A percentile compares a stretch with the other conserved stretches of the same genome.
These are phyloP conservation scores for Petrea volubilis DNA, from an alignment of 257 asterid species.

Conservation along the genomic window DNA sequence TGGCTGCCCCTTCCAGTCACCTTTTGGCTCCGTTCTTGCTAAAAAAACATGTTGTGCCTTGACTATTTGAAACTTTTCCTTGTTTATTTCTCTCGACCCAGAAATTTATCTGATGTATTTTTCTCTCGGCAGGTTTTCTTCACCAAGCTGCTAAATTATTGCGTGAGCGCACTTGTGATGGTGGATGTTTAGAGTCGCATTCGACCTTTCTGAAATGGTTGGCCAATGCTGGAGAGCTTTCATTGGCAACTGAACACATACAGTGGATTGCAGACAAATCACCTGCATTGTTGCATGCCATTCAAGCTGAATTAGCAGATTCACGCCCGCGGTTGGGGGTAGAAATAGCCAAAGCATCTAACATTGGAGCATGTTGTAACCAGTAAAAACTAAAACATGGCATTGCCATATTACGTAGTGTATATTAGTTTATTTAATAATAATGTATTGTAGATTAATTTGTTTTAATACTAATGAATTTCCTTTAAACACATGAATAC, in stretches of 20 bases:
- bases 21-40: no score
- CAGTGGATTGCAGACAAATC: constrained; percentile 49
- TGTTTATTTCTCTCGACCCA: not conserved
- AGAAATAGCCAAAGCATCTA: constrained; percentile 7
- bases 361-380: no score
- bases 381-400: no score
- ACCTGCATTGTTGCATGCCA: constrained; percentile 41
- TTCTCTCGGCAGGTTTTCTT: constrained; percentile 53
- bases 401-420: no score
- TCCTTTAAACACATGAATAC: no score
- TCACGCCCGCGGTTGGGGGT: constrained; percentile 30
- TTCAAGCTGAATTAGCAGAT: constrained; percentile 39
- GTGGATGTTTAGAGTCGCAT: constrained; percentile 46
- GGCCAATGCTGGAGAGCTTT: constrained; percentile 47
- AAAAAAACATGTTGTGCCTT: no score
- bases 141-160: constrained; percentile 52
- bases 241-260: constrained; percentile 55
- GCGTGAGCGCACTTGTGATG: constrained; percentile 26
- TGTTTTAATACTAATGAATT: no score
- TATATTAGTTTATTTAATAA: no score
- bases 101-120: not conserved
- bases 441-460: no score
- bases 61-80: not conserved
- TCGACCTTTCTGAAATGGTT: constrained; percentile 50
- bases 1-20: no score